phyloP scores from a whole-genome alignment of 1,284 basidiomycete genomes.

The Papiliotrema terrestris region DNA sequence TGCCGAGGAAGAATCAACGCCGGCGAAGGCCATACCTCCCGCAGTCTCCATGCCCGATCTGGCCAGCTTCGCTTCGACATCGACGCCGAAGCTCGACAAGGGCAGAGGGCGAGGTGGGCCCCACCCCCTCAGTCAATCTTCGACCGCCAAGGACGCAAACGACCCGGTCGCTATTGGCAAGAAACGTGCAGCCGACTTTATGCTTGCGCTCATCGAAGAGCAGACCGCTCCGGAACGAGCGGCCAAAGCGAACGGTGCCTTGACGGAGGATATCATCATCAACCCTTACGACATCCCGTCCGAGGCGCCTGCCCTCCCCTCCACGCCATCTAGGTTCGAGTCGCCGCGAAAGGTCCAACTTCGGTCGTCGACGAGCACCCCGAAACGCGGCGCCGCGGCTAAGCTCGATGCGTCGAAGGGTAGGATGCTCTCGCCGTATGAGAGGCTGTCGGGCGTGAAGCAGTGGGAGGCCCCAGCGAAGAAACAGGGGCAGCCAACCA shows the following conservation, averaged over 20 bases:
- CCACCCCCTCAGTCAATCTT: conserved; percentile 11
- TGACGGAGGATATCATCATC: conserved; percentile 23
- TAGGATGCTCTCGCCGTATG: conserved; percentile 14
- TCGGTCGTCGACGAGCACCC: conserved; percentile 13
- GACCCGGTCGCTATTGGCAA: conserved; percentile 25
- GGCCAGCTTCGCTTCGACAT: neutral
- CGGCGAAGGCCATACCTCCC: neutral
- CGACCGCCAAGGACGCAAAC: neutral
- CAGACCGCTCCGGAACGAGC: conserved; percentile 25
- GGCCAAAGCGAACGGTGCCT: conserved; percentile 2
- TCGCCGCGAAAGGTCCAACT: conserved; percentile 17
- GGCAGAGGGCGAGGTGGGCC: neutral
- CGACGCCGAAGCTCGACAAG: neutral
- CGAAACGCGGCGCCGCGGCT: conserved; percentile 40
- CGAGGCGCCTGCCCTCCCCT: conserved; percentile 1
- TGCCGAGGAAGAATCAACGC: conserved; percentile 2
- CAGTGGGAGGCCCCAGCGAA: neutral
- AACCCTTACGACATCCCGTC: conserved; percentile 36
- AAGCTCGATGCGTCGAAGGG: conserved; percentile 29
- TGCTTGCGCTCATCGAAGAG: conserved; percentile 34
- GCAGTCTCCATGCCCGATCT: conserved; percentile 7
- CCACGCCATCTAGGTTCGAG: conserved; percentile 6
- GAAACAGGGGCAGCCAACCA: neutral
- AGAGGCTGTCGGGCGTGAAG: conserved; percentile 16
- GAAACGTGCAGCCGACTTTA: conserved; percentile 35